Percentiles rank a stretch among this genome's conserved stretches.
phyloP scores from a whole-genome alignment of 208 protist species.

The Sergeia podlipaevii region DNA sequence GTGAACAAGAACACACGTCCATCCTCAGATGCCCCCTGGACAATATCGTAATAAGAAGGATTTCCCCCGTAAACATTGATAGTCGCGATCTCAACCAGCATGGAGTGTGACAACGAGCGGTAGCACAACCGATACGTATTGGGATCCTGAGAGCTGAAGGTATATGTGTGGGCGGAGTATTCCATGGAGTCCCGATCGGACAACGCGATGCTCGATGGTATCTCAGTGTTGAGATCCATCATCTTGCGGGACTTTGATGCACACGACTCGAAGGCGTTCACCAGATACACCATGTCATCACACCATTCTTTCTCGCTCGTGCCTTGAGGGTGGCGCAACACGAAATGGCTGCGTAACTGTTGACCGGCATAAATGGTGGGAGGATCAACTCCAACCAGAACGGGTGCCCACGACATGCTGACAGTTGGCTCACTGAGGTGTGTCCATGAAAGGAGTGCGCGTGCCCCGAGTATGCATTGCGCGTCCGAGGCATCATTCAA shows the following conservation, averaged over 20 bases:
- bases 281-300: slow-evolving; percentile 13
- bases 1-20: slow-evolving; percentile 32
- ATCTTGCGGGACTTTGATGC: not conserved
- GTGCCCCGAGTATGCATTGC: slow-evolving; percentile 35
- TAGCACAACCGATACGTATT: slow-evolving; percentile 61
- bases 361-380: slow-evolving; percentile 40
- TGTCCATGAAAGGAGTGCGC: slow-evolving; percentile 24
- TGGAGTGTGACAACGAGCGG: not conserved
- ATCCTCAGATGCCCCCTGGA: slow-evolving; percentile 24
- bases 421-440: not conserved
- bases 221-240: slow-evolving; percentile 23
- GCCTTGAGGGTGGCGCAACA: slow-evolving; percentile 32
- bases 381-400: slow-evolving; percentile 49
- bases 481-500: slow-evolving; percentile 38
- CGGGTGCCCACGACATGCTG: slow-evolving; percentile 13
- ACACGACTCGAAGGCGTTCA: not conserved
- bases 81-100: slow-evolving; percentile 28
- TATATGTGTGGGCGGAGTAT: slow-evolving; percentile 25
- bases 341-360: slow-evolving; percentile 22
- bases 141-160: slow-evolving; percentile 19
- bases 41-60: slow-evolving; percentile 60
- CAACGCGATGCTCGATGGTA: slow-evolving; percentile 14
- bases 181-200: slow-evolving; percentile 1
- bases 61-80: slow-evolving; percentile 67
- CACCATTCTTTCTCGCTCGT: slow-evolving; percentile 1